Conservation (phyloP, 257 asterid species). For the Ocimum tenuiflorum region DNA sequence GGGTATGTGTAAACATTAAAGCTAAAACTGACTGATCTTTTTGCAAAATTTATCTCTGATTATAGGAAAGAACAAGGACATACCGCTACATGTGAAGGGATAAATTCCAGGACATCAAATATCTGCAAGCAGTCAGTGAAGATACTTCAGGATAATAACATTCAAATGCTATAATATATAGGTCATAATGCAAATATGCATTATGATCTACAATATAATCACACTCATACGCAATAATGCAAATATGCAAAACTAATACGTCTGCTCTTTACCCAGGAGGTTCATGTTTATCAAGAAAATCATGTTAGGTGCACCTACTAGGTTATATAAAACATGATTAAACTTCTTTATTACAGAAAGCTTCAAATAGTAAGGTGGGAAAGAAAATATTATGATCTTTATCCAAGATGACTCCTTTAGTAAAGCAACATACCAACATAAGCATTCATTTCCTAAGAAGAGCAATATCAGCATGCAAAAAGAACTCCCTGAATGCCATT, state of each 20-base stretch:
- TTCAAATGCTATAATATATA: neutral
- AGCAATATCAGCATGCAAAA: neutral
- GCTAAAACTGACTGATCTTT: conserved; percentile 5
- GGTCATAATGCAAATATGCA: no score
- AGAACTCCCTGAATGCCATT: neutral
- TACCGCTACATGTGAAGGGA: conserved; percentile 95
- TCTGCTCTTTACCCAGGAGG: conserved; percentile 5
- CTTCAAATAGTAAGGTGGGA: neutral
- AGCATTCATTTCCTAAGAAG: conserved; percentile 9
- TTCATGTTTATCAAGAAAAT: neutral
- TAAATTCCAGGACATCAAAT: conserved; percentile 84
- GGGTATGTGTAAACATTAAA: neutral
- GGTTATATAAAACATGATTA: conserved; percentile 4
- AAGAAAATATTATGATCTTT: neutral
- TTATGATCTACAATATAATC: no score
- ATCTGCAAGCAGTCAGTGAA: conserved; percentile 51
- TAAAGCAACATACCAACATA: neutral
- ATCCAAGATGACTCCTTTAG: neutral
- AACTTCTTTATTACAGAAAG: neutral
- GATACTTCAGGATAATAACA: neutral
- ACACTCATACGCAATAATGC: conserved; percentile 8
- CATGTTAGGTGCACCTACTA: neutral
- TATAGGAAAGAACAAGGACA: conserved; percentile 21
- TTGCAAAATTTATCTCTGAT: neutral
- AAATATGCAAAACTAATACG: neutral